Evolutionary conservation across 1,284 basidiomycete genomes (phyloP).

Genomic region (Cystobasidiaceae sp.): DNA sequence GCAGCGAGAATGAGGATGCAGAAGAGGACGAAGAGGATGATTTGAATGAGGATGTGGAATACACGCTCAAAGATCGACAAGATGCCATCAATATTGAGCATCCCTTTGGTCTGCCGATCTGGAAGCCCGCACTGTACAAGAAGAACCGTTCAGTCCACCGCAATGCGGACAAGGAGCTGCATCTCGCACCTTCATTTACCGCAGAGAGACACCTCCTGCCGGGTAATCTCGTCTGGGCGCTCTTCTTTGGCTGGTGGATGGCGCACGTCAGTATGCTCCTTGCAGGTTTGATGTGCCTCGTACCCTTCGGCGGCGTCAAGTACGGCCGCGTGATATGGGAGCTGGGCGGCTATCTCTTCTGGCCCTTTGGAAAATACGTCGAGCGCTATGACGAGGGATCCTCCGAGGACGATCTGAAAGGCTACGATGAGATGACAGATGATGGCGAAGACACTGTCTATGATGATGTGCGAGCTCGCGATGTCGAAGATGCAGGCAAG

Average conservation of each 20-base stretch:
- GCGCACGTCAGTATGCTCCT: constrained; percentile 64
- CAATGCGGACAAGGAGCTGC: constrained; percentile 88
- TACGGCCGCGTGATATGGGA: constrained; percentile 87
- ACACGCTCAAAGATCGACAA: constrained; percentile 92
- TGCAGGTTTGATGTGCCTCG: constrained; percentile 63
- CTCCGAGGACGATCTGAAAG: constrained; percentile 28
- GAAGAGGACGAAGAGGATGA: constrained; percentile 44
- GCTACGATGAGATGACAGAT: constrained; percentile 31
- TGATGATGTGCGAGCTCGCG: constrained; percentile 45
- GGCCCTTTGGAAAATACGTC: constrained; percentile 99
- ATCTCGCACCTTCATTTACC: constrained; percentile 83
- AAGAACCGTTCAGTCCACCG: constrained; percentile 95
- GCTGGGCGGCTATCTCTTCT: constrained; percentile 89
- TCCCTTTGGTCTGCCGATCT: constrained; percentile 97
- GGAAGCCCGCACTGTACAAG: constrained; percentile 99
- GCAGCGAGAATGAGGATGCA: constrained; percentile 40
- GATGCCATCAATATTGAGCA: constrained; percentile 97
- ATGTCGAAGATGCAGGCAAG: constrained; percentile 32
- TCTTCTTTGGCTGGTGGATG: constrained; percentile 89
- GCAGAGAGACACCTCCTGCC: constrained; percentile 78
- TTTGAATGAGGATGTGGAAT: constrained; percentile 38
- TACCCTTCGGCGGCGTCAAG: constrained; percentile 69
- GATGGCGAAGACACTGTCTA: constrained; percentile 49
- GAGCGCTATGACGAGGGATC: constrained; percentile 63
- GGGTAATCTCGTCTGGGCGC: constrained; percentile 87